Evolutionary conservation across 2,329 filamentous ascomycete species (phyloP), one percentile per base, ranked within the genome.

Genomic region (Trichophyton mentagrophytes): DNA sequence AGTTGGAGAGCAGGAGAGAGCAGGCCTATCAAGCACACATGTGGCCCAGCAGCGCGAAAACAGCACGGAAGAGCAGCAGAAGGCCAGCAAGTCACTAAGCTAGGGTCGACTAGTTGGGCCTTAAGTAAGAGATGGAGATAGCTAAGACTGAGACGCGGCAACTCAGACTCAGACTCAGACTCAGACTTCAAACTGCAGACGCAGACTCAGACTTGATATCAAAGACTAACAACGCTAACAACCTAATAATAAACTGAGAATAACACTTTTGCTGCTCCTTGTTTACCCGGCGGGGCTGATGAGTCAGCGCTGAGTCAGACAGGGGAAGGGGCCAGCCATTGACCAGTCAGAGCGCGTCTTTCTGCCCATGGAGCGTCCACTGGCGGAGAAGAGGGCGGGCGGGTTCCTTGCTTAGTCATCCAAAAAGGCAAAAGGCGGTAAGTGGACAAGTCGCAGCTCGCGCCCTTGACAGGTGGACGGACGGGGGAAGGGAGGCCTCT

Each of bases 21-120:
- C 22, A 33, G 27, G 49, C 49, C 49, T 53, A 53, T 53, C 49
- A 53, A 53, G 49, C 49, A 22, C 49, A 53, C 49, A 53, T 25
- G 22, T 27, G 49, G 49, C 22, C 49, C 27, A 33, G 49, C 49
- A 30, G 27, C 49, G 27, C 49, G 44, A 47, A 47, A 47, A 47
- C 44, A 47, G 44, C 44, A 20, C 33, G 33, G 33, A 17, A 25
- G 17, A 22, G 42, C 5, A 46, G 20, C 4, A 22, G 17, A 30
- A 30, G 27, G 27, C 27, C 27, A 30, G 27, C 27, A 30, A 30
- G 15, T 46, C 13, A 46, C 42, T 46, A 46, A 20, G 42, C 17
- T 46, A 46, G 42, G 42, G 33, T 38, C 11, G 33, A 38, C 33
- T 38, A 38, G 33, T 38, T 38, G 33, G 33, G 33, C 9, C 33